Base-by-base conservation (phyloP, 306 rosid species). In the Ormosia emarginata region DNA sequence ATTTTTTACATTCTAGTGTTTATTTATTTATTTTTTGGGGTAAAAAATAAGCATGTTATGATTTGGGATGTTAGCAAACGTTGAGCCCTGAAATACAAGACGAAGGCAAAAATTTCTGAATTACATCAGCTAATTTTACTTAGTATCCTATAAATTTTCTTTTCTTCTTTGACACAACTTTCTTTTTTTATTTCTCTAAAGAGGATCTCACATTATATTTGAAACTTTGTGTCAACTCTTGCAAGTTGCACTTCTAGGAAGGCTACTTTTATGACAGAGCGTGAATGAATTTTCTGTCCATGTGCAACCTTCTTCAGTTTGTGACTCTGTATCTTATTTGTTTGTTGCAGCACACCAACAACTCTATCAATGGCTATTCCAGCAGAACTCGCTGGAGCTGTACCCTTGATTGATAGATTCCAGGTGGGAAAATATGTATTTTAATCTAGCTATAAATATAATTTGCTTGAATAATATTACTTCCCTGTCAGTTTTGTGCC, bases 381-480 rank as follows among this genome's bases (percentile, higher is more conserved):
- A 9, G 86, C 90, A 17, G 97, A 94, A 73, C 94, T 94, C 24
- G 91, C 97, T 17, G 91, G 92, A 76, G 97, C 91, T 34, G 85
- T 86, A 77, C 97, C 98, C 77, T 73, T 94, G 90, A 87, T 94
- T 58, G 92, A 90, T 64, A 90, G 90, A 86, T 94, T 94, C 59
- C 97, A 92, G 92, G 98, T 91, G 84, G 69, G 89, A 61, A 63
- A 68, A 49, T 71, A n/a, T 18, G 18, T 55, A 55, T 36, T 53
- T 59, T 30, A 52, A 43, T 56, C 29, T 57, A 37, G 41, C 68
- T 58, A 8, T 71, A 32, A 40, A 33, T 41, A 3, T 72, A 40
- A 55, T 57, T 30, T 79, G 46, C 47, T 65, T 24, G 43, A 74
- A 61, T 24, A 49, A 3, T 41, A 34, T 41, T 47, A 49, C 41